phyloP scores from a whole-genome alignment of 192 early-diverging fungal genomes.

The Chytriomyces confervae region DNA sequence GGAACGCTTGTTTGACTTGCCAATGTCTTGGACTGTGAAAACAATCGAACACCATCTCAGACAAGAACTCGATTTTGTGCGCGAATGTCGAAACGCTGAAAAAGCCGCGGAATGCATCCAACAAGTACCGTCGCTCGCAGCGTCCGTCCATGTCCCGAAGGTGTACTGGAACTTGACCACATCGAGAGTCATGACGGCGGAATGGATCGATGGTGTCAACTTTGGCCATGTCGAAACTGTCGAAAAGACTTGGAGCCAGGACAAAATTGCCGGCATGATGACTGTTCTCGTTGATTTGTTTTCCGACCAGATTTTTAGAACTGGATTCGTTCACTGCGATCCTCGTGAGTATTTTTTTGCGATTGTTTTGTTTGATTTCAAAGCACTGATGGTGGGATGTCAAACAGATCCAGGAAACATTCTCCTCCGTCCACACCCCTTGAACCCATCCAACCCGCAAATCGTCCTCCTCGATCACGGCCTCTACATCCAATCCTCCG shows the following conservation, averaged over 20 bases:
- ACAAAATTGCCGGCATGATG: conserved; percentile 62
- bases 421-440: conserved; percentile 60
- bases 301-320: conserved; percentile 55
- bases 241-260: conserved; percentile 30
- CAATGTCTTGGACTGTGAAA: conserved; percentile 76
- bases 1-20: conserved; percentile 82
- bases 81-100: conserved; percentile 83
- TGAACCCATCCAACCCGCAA: conserved; percentile 52
- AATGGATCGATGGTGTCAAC: conserved; percentile 88
- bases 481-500: conserved; percentile 80
- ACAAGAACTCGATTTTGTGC: conserved; percentile 88
- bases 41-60: conserved; percentile 76
- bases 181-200: conserved; percentile 77
- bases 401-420: conserved; percentile 68
- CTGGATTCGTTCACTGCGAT: conserved; percentile 83
- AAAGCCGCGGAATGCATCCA: conserved; percentile 47
- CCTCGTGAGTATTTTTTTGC: conserved; percentile 69
- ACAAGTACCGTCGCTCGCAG: conserved; percentile 53
- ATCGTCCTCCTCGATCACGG: conserved; percentile 91
- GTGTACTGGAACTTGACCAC: conserved; percentile 76
- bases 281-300: conserved; percentile 77
- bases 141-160: conserved; percentile 75
- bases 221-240: conserved; percentile 67
- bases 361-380: conserved; percentile 14
- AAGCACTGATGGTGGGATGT: not conserved